A percentile compares a stretch with the other conserved stretches of the same genome.
Conservation (phyloP, 2,329 filamentous ascomycete species). For the Colletotrichum horii region DNA sequence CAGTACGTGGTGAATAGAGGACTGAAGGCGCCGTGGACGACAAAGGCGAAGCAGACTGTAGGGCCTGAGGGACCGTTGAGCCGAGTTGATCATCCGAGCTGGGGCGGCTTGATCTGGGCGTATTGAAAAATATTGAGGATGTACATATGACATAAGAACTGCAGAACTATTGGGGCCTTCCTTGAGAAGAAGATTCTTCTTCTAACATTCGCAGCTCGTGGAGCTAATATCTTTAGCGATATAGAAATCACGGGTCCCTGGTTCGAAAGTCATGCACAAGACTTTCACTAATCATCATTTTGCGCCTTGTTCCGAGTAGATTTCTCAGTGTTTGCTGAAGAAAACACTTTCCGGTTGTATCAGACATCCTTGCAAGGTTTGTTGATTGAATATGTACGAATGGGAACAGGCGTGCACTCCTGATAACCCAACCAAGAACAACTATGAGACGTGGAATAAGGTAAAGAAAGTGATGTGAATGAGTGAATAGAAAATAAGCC, state of each 20-base stretch:
- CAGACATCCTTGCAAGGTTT: not conserved
- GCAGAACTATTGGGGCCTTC: accelerated
- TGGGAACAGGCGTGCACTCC: not conserved
- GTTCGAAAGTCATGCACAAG: not conserved
- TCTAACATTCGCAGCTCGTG: not conserved
- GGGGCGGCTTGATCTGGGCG: constrained; percentile 7
- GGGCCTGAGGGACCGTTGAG: not conserved
- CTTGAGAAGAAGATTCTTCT: accelerated
- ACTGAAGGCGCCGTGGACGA: constrained; percentile 15
- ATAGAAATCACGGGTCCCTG: not conserved
- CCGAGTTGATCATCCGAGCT: not conserved
- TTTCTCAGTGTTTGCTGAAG: not conserved
- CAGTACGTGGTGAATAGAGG: constrained; percentile 34
- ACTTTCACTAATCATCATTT: too few species aligned
- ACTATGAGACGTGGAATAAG: not conserved
- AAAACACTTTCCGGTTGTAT: accelerated
- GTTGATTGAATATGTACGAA: not conserved
- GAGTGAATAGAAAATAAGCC: not conserved
- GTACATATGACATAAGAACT: not conserved
- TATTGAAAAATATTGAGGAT: not conserved
- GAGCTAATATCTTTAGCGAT: not conserved
- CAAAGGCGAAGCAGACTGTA: not conserved
- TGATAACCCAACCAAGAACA: not conserved
- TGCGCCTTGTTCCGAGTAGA: too few species aligned
- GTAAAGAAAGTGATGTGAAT: not conserved